A percentile compares a stretch with the other conserved stretches of the same genome.
Evolutionary conservation across 495 filamentous ascomycete genomes (phyloP).

Genomic region (Trichoderma parareesei): DNA sequence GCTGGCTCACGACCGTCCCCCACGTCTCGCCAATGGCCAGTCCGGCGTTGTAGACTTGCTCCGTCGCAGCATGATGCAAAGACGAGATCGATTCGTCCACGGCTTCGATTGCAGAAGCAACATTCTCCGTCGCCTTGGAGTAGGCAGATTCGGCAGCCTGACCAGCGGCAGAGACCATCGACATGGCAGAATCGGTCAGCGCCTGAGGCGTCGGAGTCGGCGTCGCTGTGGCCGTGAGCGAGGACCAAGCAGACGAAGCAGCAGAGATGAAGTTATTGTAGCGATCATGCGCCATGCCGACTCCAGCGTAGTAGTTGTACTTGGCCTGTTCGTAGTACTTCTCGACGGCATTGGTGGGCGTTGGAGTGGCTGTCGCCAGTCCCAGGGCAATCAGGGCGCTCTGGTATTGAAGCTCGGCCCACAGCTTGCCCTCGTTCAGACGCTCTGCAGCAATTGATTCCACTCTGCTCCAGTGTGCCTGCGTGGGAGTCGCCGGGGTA

Average conservation of each 20-base stretch:
- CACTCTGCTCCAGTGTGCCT: slow-evolving; percentile 30
- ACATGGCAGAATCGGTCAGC: slow-evolving; percentile 30
- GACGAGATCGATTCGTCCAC: slow-evolving; percentile 23
- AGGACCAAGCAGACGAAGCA: slow-evolving; percentile 53
- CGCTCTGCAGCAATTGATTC: slow-evolving; percentile 56
- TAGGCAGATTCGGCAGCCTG: slow-evolving; percentile 20
- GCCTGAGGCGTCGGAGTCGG: slow-evolving; percentile 38
- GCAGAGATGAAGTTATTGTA: slow-evolving; percentile 66
- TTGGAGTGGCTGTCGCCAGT: slow-evolving; percentile 37
- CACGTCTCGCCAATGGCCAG: slow-evolving; percentile 45
- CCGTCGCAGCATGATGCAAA: slow-evolving; percentile 36
- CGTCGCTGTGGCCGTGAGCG: slow-evolving; percentile 40
- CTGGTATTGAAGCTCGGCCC: slow-evolving; percentile 58
- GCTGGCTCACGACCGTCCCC: slow-evolving; percentile 58
- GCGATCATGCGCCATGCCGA: slow-evolving; percentile 68
- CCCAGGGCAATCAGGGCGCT: slow-evolving; percentile 50
- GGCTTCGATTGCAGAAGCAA: slow-evolving; percentile 16
- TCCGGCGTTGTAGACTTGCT: slow-evolving; percentile 29
- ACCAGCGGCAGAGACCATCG: slow-evolving; percentile 28
- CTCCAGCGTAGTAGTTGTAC: slow-evolving; percentile 66
- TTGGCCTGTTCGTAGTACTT: slow-evolving; percentile 54
- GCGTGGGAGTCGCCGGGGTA: slow-evolving; percentile 23
- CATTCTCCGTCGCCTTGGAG: slow-evolving; percentile 20
- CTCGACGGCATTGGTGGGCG: slow-evolving; percentile 40
- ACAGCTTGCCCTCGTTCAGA: slow-evolving; percentile 53